phyloP scores from a whole-genome alignment of 768 basidiomycete genomes.

The Candolleomyces efflorescens region DNA sequence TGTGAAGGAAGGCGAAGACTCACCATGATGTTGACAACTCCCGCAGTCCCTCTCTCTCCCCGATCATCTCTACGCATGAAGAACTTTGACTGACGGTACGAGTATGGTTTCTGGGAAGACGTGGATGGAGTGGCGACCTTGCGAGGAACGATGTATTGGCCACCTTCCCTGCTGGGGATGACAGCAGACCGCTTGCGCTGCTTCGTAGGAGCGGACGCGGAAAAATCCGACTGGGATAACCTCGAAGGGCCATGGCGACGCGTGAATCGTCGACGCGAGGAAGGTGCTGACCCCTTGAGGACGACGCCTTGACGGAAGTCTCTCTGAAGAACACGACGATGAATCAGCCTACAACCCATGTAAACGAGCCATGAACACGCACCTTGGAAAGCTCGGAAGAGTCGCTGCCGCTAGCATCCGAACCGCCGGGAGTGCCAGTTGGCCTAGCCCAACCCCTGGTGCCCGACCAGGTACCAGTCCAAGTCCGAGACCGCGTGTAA shows the following conservation, averaged over 20 bases:
- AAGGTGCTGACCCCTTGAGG: background rate
- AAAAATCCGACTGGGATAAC: background rate
- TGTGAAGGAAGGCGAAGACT: slow-evolving; percentile 12
- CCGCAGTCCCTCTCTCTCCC: slow-evolving; percentile 25
- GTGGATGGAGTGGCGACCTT: background rate
- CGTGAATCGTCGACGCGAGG: background rate
- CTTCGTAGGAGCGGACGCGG: background rate
- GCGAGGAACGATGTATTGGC: background rate
- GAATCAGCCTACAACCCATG: background rate
- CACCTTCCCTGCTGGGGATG: background rate
- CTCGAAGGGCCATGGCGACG: background rate
- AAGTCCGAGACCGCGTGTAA: background rate
- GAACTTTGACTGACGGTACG: slow-evolving; percentile 1
- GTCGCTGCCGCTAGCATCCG: background rate
- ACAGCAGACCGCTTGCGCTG: background rate
- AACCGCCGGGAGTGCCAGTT: background rate
- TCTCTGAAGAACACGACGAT: background rate
- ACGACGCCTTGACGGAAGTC: background rate
- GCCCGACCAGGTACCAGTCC: background rate
- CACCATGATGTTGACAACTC: slow-evolving; percentile 48
- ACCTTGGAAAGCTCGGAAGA: background rate
- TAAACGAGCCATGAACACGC: background rate
- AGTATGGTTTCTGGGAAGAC: background rate
- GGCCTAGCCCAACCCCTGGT: background rate
- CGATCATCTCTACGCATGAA: background rate